phyloP scores from a whole-genome alignment of 208 protist species.

The Acanthamoeba castellanii region DNA sequence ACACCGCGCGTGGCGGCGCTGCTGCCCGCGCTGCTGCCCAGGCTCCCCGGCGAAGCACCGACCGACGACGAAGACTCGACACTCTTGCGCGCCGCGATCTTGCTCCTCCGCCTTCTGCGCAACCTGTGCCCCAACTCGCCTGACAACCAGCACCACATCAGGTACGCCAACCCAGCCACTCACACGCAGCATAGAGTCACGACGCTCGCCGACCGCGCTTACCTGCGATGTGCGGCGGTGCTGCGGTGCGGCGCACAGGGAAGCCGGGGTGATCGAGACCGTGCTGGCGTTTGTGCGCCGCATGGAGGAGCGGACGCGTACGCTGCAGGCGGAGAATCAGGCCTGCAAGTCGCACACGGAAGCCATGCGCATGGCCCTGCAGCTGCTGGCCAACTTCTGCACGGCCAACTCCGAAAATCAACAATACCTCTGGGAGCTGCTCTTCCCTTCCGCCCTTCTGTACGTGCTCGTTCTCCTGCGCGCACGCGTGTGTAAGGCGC shows the following conservation, averaged over 20 bases:
- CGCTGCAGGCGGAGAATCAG: not conserved
- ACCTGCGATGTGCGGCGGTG: not conserved
- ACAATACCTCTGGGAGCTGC: slow-evolving; percentile 25
- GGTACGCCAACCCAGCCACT: not conserved
- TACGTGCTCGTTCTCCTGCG: not conserved
- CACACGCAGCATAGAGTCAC: not conserved
- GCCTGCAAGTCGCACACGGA: not conserved
- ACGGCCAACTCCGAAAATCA: slow-evolving; percentile 41
- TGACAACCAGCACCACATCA: slow-evolving; percentile 23
- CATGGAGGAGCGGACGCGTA: not conserved
- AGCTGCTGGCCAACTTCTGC: slow-evolving; percentile 46
- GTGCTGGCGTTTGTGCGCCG: not conserved
- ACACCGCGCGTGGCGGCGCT: slow-evolving; percentile 4
- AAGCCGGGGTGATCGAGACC: slow-evolving; percentile 6
- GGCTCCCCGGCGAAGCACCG: not conserved
- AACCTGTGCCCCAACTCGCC: slow-evolving; percentile 55
- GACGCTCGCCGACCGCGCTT: not conserved
- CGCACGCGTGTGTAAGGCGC: not conserved
- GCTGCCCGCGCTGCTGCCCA: not conserved
- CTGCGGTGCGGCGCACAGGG: not conserved
- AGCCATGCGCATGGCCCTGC: slow-evolving; percentile 44
- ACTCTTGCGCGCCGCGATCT: not conserved
- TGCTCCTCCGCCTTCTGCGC: not conserved
- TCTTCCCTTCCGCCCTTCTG: not conserved
- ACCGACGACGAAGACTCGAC: not conserved